These are phyloP conservation scores for Thalassiosira mediterranea DNA, from an alignment of 352 stramenopile genomes.

Conservation along the genomic window DNA sequence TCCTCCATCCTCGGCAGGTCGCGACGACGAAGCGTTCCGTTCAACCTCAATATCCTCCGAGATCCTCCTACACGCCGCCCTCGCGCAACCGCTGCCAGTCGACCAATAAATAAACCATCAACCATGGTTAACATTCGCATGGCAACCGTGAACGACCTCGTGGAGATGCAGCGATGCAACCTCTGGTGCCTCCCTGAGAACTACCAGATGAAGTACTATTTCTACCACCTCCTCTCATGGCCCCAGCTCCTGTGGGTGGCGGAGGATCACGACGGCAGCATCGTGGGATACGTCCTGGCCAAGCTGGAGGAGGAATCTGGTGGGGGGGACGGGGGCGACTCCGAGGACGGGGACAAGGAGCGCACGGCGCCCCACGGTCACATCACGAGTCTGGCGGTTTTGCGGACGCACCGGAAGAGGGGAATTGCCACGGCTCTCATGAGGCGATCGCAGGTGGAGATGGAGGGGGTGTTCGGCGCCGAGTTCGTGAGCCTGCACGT, in stretches of 20 bases:
- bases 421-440: slow-evolving; percentile 98
- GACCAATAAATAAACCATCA: slow-evolving; percentile 15
- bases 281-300: slow-evolving; percentile 99
- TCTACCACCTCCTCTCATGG: slow-evolving; percentile 99
- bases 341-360: too few relatives aligned
- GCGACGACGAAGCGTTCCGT: too few relatives aligned
- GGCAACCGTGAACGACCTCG: slow-evolving; percentile 91
- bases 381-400: slow-evolving; percentile 98
- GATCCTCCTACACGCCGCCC: too few relatives aligned
- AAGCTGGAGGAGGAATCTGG: slow-evolving; percentile 99
- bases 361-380: slow-evolving; percentile 85
- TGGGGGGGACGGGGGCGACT: too few relatives aligned
- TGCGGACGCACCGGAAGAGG: slow-evolving; percentile 95
- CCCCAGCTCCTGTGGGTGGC: slow-evolving; percentile 98
- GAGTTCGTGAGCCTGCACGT: slow-evolving; percentile 99
- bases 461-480: slow-evolving; percentile 97
- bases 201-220: slow-evolving; percentile 99
- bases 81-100: too few relatives aligned
- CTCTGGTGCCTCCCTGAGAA: slow-evolving; percentile 99
- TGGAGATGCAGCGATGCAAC: slow-evolving; percentile 99
- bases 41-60: too few relatives aligned
- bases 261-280: slow-evolving; percentile 96
- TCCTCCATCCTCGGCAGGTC: too few relatives aligned
- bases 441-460: slow-evolving; percentile 88
- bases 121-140: slow-evolving; percentile 95